Conservation (phyloP, 768 basidiomycete genomes). For the Mycena epipterygia region DNA sequence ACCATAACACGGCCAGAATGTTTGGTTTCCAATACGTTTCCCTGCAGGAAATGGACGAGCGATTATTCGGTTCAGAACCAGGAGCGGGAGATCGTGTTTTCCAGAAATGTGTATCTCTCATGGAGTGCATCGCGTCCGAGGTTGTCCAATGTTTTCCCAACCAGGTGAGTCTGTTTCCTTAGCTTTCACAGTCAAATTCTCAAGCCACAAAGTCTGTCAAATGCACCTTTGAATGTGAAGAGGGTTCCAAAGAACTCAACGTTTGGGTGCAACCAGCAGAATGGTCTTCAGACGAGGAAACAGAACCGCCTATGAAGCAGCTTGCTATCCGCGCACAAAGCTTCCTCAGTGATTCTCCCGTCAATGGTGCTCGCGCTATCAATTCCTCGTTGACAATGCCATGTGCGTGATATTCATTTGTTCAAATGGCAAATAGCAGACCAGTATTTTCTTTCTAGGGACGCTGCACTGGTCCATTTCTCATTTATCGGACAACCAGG, state of each 20-base stretch:
- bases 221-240: slow-evolving; percentile 72
- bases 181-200: not conserved
- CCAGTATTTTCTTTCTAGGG: slow-evolving; percentile 59
- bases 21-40: slow-evolving; percentile 97
- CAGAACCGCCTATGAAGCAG: slow-evolving; percentile 64
- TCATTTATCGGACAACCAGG: slow-evolving; percentile 49
- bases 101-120: slow-evolving; percentile 74
- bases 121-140: slow-evolving; percentile 77
- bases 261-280: slow-evolving; percentile 78
- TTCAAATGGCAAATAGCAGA: not conserved
- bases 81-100: slow-evolving; percentile 83
- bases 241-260: slow-evolving; percentile 58
- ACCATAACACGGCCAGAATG: slow-evolving; percentile 87
- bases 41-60: slow-evolving; percentile 88
- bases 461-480: slow-evolving; percentile 69
- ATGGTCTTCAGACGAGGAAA: slow-evolving; percentile 54
- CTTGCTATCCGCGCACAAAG: slow-evolving; percentile 65
- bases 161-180: slow-evolving; percentile 60
- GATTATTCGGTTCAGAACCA: slow-evolving; percentile 71
- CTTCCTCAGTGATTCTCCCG: slow-evolving; percentile 55
- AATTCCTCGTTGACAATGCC: slow-evolving; percentile 35
- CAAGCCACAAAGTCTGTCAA: slow-evolving; percentile 60
- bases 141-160: slow-evolving; percentile 72
- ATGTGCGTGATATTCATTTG: slow-evolving; percentile 42
- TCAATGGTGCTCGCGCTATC: slow-evolving; percentile 55